A percentile compares a stretch with the other conserved stretches of the same genome.
Conservation (phyloP, 2,329 filamentous ascomycete species). For the Aspergillus ochraceoroseus region DNA sequence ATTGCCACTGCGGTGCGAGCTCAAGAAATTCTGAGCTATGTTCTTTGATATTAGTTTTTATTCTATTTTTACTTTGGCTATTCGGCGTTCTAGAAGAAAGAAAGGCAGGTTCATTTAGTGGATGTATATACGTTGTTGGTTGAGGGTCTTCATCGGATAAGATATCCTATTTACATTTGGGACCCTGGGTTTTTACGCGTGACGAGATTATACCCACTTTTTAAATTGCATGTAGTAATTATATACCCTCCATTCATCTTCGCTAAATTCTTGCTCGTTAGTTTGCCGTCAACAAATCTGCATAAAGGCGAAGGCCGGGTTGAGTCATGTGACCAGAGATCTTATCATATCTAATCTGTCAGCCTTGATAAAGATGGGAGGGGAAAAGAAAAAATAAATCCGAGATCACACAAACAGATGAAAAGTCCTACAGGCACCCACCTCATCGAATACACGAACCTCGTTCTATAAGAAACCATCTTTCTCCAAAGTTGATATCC, state of each 20-base stretch:
- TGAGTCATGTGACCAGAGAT: too few species aligned
- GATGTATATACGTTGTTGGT: too few species aligned
- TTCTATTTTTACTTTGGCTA: constrained; percentile 6
- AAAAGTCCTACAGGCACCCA: background rate
- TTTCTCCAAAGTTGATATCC: too few species aligned
- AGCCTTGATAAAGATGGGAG: constrained; percentile 4
- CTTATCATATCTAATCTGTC: constrained; percentile 15
- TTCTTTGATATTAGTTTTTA: constrained; percentile 30
- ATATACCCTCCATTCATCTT: background rate
- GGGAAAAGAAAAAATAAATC: constrained; percentile 12
- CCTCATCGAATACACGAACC: background rate
- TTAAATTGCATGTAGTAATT: too few species aligned
- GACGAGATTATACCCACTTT: too few species aligned
- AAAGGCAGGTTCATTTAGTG: background rate
- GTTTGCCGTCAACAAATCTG: too few species aligned
- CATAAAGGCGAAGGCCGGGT: too few species aligned
- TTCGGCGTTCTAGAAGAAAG: constrained; percentile 17
- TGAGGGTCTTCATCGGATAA: constrained; percentile 1
- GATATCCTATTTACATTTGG: background rate
- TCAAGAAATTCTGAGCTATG: constrained; percentile 41
- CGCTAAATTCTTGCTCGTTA: too few species aligned
- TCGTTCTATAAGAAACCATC: too few species aligned
- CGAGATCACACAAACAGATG: background rate
- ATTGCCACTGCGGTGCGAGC: constrained; percentile 44
- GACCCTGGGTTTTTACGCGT: constrained; percentile 3